phyloP scores from a whole-genome alignment of 768 basidiomycete species.

The Rhodotorula diobovata region DNA sequence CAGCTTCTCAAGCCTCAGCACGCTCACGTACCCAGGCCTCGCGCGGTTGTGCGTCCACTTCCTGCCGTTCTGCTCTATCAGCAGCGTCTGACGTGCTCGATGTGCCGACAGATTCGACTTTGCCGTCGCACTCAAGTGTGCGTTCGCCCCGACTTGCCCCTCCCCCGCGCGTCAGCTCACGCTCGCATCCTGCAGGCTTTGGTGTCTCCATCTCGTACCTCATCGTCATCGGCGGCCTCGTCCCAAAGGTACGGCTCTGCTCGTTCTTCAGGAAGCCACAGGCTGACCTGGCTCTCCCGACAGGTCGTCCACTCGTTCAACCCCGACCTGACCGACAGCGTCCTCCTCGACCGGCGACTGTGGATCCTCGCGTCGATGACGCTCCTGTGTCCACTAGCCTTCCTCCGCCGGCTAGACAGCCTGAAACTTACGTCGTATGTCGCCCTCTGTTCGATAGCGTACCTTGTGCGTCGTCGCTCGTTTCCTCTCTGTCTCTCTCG shows the following conservation, averaged over 20 bases:
- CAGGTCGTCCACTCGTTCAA: constrained; percentile 55
- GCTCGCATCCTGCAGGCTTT: constrained; percentile 55
- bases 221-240: constrained; percentile 18
- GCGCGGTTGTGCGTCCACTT: constrained; percentile 12
- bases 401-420: constrained; percentile 75
- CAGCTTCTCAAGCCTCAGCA: constrained; percentile 76
- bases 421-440: constrained; percentile 86
- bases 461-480: constrained; percentile 11
- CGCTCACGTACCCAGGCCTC: constrained; percentile 76
- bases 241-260: constrained; percentile 12
- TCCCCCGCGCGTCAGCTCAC: no score
- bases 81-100: not conserved
- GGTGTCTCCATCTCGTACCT: constrained; percentile 85
- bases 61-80: not conserved
- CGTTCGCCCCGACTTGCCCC: not conserved
- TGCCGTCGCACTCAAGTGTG: constrained; percentile 7
- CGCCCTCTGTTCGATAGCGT: constrained; percentile 74
- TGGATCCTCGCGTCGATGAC: constrained; percentile 54
- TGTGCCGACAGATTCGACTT: constrained; percentile 6
- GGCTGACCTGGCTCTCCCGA: constrained; percentile 43
- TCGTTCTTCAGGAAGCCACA: not conserved
- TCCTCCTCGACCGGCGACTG: constrained; percentile 56
- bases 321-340: constrained; percentile 29
- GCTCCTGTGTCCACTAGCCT: constrained; percentile 68
- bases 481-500: no score